Evolutionary conservation across 179 eudicot species (phyloP).

Genomic region (Patellifolia procumbens): DNA sequence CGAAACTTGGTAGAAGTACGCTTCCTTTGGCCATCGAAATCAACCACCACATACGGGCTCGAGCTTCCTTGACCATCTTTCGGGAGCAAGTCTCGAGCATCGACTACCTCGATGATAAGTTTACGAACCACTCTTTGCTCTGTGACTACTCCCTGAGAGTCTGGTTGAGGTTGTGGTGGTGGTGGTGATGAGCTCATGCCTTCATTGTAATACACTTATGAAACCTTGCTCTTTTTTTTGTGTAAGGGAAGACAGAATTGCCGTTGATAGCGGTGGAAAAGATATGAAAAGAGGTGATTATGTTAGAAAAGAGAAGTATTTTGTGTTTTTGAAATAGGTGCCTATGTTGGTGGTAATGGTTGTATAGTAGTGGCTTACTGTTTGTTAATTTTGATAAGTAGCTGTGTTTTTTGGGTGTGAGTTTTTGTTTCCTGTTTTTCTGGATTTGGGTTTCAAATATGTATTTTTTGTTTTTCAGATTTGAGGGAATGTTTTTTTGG

Average conservation of each 20-base stretch:
- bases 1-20: slow-evolving; percentile 62
- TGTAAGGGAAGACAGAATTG: slow-evolving; percentile 16
- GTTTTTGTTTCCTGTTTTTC: slow-evolving; percentile 29
- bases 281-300: too few species aligned
- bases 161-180: slow-evolving; percentile 24
- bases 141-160: slow-evolving; percentile 22
- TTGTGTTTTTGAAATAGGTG: slow-evolving; percentile 7
- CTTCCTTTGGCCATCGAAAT: slow-evolving; percentile 81
- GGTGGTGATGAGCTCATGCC: slow-evolving; percentile 37
- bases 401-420: neutral
- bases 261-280: slow-evolving; percentile 42
- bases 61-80: slow-evolving; percentile 96
- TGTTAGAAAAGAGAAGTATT: neutral
- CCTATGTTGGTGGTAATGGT: slow-evolving; percentile 16
- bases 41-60: slow-evolving; percentile 82
- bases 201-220: slow-evolving; percentile 13
- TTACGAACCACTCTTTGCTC: slow-evolving; percentile 46
- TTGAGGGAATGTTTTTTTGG: slow-evolving; percentile 32
- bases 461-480: slow-evolving; percentile 29
- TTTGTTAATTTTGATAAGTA: too few species aligned
- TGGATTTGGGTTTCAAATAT: slow-evolving; percentile 31
- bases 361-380: slow-evolving; percentile 18
- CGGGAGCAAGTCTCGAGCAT: slow-evolving; percentile 86
- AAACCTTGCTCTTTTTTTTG: neutral
- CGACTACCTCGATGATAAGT: slow-evolving; percentile 62